These are phyloP conservation scores for Vigna radiata DNA, from an alignment of 306 rosid species.

Conservation along the genomic window DNA sequence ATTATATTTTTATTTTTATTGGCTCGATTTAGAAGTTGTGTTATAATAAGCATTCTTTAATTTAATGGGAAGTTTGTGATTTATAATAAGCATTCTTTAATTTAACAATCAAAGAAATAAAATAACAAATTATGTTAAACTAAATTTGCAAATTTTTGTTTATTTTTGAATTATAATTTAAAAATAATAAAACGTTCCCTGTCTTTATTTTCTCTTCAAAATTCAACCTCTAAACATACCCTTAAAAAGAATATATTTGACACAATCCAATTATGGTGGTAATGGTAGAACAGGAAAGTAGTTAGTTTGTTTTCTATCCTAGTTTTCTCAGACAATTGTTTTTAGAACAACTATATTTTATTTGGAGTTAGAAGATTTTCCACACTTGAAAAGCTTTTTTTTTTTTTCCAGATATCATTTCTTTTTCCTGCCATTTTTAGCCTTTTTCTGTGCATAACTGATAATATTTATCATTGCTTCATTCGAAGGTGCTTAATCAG, in stretches of 20 bases:
- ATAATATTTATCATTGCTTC: neutral
- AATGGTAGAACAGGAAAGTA: neutral
- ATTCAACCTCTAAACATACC: neutral
- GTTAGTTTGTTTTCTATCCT: neutral
- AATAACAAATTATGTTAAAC: neutral
- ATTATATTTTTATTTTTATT: conserved; percentile 23
- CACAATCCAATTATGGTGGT: neutral
- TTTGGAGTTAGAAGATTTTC: neutral
- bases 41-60: neutral
- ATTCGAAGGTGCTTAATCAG: conserved; percentile 16
- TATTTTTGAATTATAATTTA: neutral
- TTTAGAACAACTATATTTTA: neutral
- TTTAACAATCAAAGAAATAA: neutral
- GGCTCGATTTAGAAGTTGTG: neutral
- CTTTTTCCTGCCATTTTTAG: neutral
- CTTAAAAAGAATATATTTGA: neutral
- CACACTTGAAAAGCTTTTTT: neutral
- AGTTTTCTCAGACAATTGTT: neutral
- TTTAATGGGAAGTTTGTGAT: neutral
- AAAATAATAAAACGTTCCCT: neutral
- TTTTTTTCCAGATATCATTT: neutral
- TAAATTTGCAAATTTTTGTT: neutral
- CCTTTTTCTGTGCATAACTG: conserved; percentile 15
- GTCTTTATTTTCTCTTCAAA: no score
- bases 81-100: neutral